Base-by-base conservation (phyloP, 306 rosid genomes). In the Abrus precatorius region DNA sequence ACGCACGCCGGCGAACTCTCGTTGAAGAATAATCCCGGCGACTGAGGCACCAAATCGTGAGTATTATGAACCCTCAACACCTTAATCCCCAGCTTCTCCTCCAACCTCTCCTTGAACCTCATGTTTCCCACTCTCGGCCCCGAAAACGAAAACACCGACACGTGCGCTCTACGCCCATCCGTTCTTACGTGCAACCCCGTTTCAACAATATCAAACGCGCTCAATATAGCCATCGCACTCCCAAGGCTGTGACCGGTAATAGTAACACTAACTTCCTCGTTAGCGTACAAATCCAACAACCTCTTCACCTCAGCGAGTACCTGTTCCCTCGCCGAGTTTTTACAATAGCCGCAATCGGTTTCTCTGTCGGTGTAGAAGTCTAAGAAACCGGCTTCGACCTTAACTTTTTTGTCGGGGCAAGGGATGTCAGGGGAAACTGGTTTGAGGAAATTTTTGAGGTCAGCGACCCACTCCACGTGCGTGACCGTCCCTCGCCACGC, bases 401-500 rank as follows among this genome's bases (percentile, higher is more conserved):
- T 87, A 0, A 92, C 90, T 0, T 33, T 69, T 2, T 27, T 79
- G 9, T 91, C 92, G 1, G 90, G 81, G 77, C 97, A 88, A 0
- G 91, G 91, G 13, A 92, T 87, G 30, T 75, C 74, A 0, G 70
- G 3, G 1, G 91, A 80, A 0, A 91, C 11, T 0, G 97, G 95
- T 48, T 61, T 85, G 0, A 92, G 89, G 47, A 53, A 91, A 73
- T 92, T 93, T 89, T 82, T 83, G 3, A 94, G 69, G 56, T 94
- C 94, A 0, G 91, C 86, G 33, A 94, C 90, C 97, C 97, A 92
- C 66, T 94, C 98, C 0, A 94, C 79, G 9, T 89, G 71, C 0
- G 97, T 92, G 33, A 94, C 97, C 0, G 97, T 93, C 8, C 98
- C 98, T n/a, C 98, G 57, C 98, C 98, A 93, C 1, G 93, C 88